Conservation (phyloP, 75 land plant genomes). For the Adiantum capillusveneris region DNA sequence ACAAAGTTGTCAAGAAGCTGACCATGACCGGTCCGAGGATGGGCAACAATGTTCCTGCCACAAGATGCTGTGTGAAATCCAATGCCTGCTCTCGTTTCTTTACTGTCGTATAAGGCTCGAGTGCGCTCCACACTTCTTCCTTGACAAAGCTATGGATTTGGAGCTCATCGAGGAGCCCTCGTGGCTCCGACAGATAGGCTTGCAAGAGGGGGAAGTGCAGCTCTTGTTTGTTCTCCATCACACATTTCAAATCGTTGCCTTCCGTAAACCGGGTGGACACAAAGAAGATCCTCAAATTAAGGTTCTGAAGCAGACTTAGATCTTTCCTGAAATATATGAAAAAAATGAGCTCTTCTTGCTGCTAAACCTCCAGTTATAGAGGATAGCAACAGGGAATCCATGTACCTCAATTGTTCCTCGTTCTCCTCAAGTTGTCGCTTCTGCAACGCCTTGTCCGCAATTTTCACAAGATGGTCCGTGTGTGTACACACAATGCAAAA, state of each 20-base stretch:
- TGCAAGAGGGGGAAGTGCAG: not conserved
- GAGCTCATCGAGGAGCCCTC: not conserved
- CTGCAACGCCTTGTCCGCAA: not conserved
- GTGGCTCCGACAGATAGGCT: not conserved
- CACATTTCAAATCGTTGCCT: not conserved
- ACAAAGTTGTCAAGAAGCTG: not conserved
- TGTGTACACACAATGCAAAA: conserved; percentile 1
- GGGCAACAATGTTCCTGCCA: not conserved
- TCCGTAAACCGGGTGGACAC: not conserved
- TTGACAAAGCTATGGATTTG: conserved; percentile 3
- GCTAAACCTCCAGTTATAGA: no score
- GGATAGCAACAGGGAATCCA: no score
- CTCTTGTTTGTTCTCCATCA: not conserved
- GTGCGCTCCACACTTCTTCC: not conserved
- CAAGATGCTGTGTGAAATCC: conserved; percentile 2
- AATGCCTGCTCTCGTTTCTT: not conserved
- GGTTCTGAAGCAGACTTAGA: not conserved
- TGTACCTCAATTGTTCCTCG: conserved; percentile 1
- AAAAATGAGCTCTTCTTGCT: no score
- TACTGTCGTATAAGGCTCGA: not conserved
- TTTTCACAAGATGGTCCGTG: not conserved
- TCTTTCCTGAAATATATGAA: not conserved
- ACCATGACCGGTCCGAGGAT: not conserved
- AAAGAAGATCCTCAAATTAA: not conserved
- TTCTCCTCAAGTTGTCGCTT: not conserved